Base-by-base conservation (phyloP, 2,329 filamentous ascomycete genomes). In the Ustulina deusta region DNA sequence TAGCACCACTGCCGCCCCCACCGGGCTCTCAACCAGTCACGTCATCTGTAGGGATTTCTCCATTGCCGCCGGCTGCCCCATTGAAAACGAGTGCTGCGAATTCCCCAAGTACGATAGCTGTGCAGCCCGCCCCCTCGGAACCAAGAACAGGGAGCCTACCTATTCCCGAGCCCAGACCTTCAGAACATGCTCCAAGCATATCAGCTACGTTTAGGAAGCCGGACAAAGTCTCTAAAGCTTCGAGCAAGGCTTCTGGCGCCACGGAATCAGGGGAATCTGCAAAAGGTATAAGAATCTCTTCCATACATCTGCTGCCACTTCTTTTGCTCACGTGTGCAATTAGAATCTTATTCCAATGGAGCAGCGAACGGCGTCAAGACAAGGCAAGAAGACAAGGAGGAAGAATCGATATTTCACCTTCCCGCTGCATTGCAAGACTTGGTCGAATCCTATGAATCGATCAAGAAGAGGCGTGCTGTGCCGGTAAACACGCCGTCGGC, bases 1-100 rank as follows among this genome's bases (percentile, higher is more conserved):
- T 99, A 76, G 91, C 95, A 66, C 96, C 96, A 46, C 85, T 98
- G 76, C 96, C 96, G 63, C 95, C 96, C 69, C 96, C 96, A 75
- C 94, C 94, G 32, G 91, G 92, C 42, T 80, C 84, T 49, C 78
- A 81, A 64, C 77, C 81, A 17, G 65, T 74, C 20, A 42, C 63
- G 62, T 71, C 69, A 70, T 77, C 83, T 29, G 73, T 78, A 11
- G 79, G 81, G 67, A 81, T 84, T 65, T 81, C 83, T 52, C 80
- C 83, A 72, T 78, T 84, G 78, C 89, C 86, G 67, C 80, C 83
- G 67, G 81, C 80, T 59, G 82, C 72, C 72, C 86, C 83, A 69
- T 85, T 89, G 29, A 89, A 79, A 74, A 79, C 83, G 38, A 89
- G 86, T 69, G 84, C 85, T 6, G 79, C 85, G 15, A 88, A 83